Conservation (phyloP, 495 filamentous ascomycete species). For the Schizothecium vesticola region DNA sequence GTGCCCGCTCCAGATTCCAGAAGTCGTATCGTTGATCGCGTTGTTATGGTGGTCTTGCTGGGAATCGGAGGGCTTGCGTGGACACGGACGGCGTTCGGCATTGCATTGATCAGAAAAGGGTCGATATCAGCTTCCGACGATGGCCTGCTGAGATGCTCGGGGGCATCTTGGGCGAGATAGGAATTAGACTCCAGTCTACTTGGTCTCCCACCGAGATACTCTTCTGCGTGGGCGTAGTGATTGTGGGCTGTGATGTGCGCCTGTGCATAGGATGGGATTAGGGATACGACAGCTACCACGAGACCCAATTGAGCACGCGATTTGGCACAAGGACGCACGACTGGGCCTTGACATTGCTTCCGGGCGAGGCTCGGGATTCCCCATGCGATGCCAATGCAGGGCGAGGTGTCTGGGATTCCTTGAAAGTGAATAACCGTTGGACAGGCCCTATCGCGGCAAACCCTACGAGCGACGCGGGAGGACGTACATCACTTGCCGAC, state of each 20-base stretch:
- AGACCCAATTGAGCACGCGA: background rate
- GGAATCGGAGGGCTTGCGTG: slow-evolving; percentile 27
- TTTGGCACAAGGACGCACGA: background rate
- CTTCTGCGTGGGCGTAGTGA: slow-evolving; percentile 8
- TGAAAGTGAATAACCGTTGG: background rate
- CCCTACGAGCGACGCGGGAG: background rate
- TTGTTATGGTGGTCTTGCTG: slow-evolving; percentile 22
- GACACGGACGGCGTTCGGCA: slow-evolving; percentile 36
- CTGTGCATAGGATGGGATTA: slow-evolving; percentile 5
- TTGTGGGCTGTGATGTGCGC: slow-evolving; percentile 8
- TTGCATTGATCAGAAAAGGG: slow-evolving; percentile 33
- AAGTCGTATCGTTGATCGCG: slow-evolving; percentile 64
- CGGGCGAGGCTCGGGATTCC: background rate
- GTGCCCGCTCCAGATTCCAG: slow-evolving; percentile 95
- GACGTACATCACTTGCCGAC: background rate
- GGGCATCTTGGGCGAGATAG: slow-evolving; percentile 27
- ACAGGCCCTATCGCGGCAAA: background rate
- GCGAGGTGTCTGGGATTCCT: background rate
- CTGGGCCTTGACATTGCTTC: background rate
- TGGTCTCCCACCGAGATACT: slow-evolving; percentile 19
- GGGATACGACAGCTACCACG: slow-evolving; percentile 7
- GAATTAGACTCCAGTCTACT: slow-evolving; percentile 27
- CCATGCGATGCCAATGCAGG: background rate
- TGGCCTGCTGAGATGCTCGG: slow-evolving; percentile 23
- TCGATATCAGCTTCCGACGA: slow-evolving; percentile 27